Conservation (phyloP, 202 grass and related monocot genomes). For the Musa balbisiana region DNA sequence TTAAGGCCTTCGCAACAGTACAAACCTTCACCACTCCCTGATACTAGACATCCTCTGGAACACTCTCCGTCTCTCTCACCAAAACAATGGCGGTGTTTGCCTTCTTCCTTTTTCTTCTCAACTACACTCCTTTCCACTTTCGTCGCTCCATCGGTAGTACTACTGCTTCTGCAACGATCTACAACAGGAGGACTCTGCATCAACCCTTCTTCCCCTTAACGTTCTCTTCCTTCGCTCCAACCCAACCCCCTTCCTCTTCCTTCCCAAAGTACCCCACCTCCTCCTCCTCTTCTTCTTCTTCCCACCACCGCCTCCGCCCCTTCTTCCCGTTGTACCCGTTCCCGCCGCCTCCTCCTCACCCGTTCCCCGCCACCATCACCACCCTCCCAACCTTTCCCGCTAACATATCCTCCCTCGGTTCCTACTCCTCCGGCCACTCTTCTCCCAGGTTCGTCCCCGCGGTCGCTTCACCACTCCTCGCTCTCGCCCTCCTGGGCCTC, state of each 20-base stretch:
- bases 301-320: neutral
- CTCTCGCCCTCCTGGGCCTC: conserved; percentile 36
- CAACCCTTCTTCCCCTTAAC: conserved; percentile 5
- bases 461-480: conserved; percentile 16
- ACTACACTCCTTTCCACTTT: neutral
- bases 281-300: neutral
- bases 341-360: neutral
- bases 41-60: no score
- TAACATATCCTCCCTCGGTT: neutral
- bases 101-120: conserved; percentile 5
- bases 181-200: conserved; percentile 12
- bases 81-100: neutral
- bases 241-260: conserved; percentile 3
- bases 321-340: neutral
- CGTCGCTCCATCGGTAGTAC: neutral
- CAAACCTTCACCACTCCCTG: no score
- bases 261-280: neutral
- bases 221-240: neutral
- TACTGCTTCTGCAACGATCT: neutral
- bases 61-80: neutral
- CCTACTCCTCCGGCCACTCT: neutral
- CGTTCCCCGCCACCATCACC: neutral
- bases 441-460: neutral
- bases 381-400: neutral
- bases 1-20: no score